A percentile compares a stretch with the other conserved stretches of the same genome.
Evolutionary conservation across 208 protist genomes (phyloP).

Genomic region (Naegleria fowleri): DNA sequence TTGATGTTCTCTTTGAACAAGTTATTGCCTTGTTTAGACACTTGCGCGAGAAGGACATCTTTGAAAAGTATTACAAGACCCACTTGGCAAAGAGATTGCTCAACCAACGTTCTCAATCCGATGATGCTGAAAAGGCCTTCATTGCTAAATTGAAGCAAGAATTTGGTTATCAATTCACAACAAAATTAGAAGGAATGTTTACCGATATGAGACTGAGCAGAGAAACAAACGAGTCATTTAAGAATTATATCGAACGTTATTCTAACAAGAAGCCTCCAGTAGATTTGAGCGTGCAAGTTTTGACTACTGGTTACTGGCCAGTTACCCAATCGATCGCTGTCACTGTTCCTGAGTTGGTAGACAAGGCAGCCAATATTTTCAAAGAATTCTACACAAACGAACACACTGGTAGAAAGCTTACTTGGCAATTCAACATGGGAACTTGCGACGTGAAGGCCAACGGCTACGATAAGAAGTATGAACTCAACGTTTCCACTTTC

Average conservation of each 20-base stretch:
- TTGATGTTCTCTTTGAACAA: conserved; percentile 56
- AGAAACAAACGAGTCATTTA: conserved; percentile 60
- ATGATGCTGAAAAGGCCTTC: conserved; percentile 67
- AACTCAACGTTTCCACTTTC: conserved; percentile 57
- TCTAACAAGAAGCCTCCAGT: conserved; percentile 35
- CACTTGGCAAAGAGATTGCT: conserved; percentile 73
- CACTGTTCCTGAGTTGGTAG: conserved; percentile 42
- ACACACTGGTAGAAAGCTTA: conserved; percentile 58
- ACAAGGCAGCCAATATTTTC: conserved; percentile 52
- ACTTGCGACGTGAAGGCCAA: background rate
- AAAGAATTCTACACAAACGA: conserved; percentile 54
- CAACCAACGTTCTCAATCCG: conserved; percentile 47
- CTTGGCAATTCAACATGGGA: conserved; percentile 60
- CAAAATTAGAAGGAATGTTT: conserved; percentile 77
- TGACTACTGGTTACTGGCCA: conserved; percentile 75
- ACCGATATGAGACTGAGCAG: conserved; percentile 65
- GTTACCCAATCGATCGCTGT: conserved; percentile 42
- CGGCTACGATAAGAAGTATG: conserved; percentile 41
- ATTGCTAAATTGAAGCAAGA: conserved; percentile 70
- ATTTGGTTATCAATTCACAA: conserved; percentile 68
- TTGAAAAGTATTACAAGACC: conserved; percentile 77
- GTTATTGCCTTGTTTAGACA: conserved; percentile 62
- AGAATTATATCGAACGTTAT: conserved; percentile 25
- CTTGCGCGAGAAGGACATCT: conserved; percentile 72
- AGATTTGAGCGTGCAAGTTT: conserved; percentile 61